Conservation (phyloP, 371 early-diverging fungal species). For the Mortierella sp. region DNA sequence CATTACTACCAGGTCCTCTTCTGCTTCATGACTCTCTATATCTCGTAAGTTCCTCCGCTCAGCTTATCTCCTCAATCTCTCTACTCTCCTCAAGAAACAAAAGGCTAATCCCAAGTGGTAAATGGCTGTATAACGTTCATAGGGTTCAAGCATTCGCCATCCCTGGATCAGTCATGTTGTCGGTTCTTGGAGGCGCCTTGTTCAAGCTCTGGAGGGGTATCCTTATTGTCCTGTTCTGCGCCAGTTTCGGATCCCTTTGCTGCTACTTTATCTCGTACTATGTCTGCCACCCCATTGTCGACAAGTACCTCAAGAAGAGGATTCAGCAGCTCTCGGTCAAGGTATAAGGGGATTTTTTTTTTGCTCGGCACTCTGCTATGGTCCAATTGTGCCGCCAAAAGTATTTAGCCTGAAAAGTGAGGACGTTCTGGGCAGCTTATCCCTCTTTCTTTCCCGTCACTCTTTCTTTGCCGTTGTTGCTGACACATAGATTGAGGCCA, state of each 20-base stretch:
- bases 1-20: slow-evolving; percentile 67
- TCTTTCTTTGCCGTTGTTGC: too few species aligned
- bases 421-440: not conserved
- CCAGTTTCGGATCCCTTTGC: slow-evolving; percentile 65
- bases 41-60: slow-evolving; percentile 62
- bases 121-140: not conserved
- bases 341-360: slow-evolving; percentile 34
- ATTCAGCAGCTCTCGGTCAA: slow-evolving; percentile 67
- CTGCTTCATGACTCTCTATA: slow-evolving; percentile 63
- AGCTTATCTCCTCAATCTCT: not conserved
- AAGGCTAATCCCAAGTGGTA: not conserved
- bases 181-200: slow-evolving; percentile 71
- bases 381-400: not conserved
- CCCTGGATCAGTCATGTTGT: slow-evolving; percentile 75
- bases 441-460: too few species aligned
- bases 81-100: not conserved
- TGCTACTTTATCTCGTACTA: slow-evolving; percentile 70
- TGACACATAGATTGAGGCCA: slow-evolving; percentile 36
- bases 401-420: not conserved
- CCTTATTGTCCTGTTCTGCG: slow-evolving; percentile 64
- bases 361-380: not conserved
- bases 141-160: slow-evolving; percentile 73
- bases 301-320: slow-evolving; percentile 64
- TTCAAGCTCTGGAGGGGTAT: slow-evolving; percentile 71
- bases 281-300: slow-evolving; percentile 67